Evolutionary conservation across 371 early-diverging fungal genomes (phyloP).

Genomic region (Mortierella sp.): DNA sequence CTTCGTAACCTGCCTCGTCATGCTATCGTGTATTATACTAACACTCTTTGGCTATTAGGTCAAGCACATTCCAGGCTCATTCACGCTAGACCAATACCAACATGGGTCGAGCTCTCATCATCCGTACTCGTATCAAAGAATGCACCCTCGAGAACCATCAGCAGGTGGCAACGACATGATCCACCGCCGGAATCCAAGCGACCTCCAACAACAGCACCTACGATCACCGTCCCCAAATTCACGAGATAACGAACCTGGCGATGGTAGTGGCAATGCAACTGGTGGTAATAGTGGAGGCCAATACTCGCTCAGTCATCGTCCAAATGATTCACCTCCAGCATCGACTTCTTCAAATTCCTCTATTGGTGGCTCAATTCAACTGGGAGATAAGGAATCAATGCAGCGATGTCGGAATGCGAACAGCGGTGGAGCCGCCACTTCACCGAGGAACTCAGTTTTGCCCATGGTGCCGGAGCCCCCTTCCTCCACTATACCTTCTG

Average conservation of each 20-base stretch:
- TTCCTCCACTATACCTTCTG: background rate
- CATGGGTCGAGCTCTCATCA: background rate
- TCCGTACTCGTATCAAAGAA: background rate
- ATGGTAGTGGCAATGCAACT: too few relatives aligned
- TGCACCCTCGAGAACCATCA: background rate
- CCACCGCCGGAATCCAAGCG: background rate
- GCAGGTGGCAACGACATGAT: background rate
- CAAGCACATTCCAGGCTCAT: conserved; percentile 18
- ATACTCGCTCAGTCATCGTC: background rate
- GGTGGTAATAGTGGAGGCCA: background rate
- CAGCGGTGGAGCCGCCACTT: background rate
- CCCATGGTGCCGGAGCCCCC: background rate
- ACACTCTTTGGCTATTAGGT: background rate
- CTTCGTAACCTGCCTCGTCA: too few relatives aligned
- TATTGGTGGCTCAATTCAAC: background rate
- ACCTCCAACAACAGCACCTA: conserved; percentile 6
- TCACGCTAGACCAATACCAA: background rate
- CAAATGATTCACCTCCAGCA: conserved; percentile 19
- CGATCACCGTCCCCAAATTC: conserved; percentile 30
- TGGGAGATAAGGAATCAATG: conserved; percentile 1
- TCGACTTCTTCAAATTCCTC: conserved; percentile 14
- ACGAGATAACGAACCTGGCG: conserved; percentile 1
- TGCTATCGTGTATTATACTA: too few relatives aligned
- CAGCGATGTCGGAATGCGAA: conserved; percentile 5
- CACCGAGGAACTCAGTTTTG: background rate